phyloP scores from a whole-genome alignment of 805 yeast species.

The Schwanniomyces occidentalis region DNA sequence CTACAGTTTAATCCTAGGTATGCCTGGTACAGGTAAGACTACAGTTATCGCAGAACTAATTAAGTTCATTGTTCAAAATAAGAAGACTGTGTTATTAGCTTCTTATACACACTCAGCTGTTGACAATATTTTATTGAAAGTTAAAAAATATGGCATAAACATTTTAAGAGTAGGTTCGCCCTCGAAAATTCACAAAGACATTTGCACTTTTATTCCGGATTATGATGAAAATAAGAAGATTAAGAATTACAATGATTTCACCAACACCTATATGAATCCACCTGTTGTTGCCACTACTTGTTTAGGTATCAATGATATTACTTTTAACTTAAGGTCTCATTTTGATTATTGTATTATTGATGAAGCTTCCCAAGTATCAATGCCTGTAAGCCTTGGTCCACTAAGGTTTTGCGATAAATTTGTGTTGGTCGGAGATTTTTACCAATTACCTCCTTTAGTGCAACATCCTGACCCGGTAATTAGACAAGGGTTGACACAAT shows the following conservation, averaged over 20 bases:
- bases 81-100: constrained; percentile 71
- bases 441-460: constrained; percentile 89
- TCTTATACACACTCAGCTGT: constrained; percentile 96
- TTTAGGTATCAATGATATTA: constrained; percentile 66
- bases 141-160: constrained; percentile 36
- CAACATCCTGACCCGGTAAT: constrained; percentile 61
- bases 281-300: constrained; percentile 89
- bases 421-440: constrained; percentile 94
- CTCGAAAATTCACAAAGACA: constrained; percentile 60
- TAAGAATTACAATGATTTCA: constrained; percentile 46
- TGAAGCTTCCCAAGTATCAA: constrained; percentile 93
- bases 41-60: constrained; percentile 80
- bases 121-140: constrained; percentile 81
- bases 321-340: constrained; percentile 50
- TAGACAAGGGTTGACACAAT: constrained; percentile 61
- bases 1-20: constrained; percentile 82
- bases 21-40: constrained; percentile 90
- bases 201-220: constrained; percentile 53
- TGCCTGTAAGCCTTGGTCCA: constrained; percentile 92
- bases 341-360: constrained; percentile 95
- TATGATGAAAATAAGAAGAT: constrained; percentile 31
- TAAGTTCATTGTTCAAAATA: constrained; percentile 54
- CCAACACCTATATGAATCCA: constrained; percentile 50
- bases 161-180: constrained; percentile 70
- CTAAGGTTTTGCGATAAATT: constrained; percentile 74